Base-by-base conservation (phyloP, 768 basidiomycete species). In the Pulveroboletus sp. region DNA sequence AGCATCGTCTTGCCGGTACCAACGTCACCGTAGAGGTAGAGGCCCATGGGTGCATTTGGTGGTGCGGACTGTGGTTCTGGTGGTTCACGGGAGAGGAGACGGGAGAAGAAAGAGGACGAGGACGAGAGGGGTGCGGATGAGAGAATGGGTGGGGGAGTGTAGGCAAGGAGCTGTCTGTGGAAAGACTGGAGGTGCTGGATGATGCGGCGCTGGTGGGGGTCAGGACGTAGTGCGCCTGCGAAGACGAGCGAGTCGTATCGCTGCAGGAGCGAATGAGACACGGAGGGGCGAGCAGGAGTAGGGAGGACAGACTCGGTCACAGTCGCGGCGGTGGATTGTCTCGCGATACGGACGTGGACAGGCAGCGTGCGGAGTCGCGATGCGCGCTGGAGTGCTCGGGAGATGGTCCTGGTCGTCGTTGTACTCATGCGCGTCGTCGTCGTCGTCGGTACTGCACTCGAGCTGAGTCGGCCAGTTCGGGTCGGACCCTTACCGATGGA, bases 1-100 rank as follows among this genome's bases (percentile, higher is more conserved):
- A 99, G 83, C 94, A 98, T 97, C 0, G 88, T 89, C 75, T 98
- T 97, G 13, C 96, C 95, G 8, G 95, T 96, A 2, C 95, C 95
- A 52, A 99, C 96, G 58, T 93, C 89, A 30, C 95, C 96, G 65
- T 89, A 93, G 17, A 99, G 84, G 71, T 99, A 98, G 28, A 98
- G 76, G 9, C 95, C 92, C 60, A 87, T 88, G 4, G 92, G 93
- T 1, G 80, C 78, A 42, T 75, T 67, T 27, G 74, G 71, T 1
- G 80, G 80, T 8, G 78, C 74, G 3, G 64, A 41, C 3, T 58
- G 52, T 8, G 59, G 56, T 9, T 54, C 53, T 10, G 59, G 51
- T 26, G 48, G 52, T 39, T 41, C 49, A 33, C 66, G 57, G 32
- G 60, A 55, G 51, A 75, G 69, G 13, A 72, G 52, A 37, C 68